These are phyloP conservation scores for Talaromyces sp. DNA, from an alignment of 2,329 filamentous ascomycete genomes.

Conservation along the genomic window DNA sequence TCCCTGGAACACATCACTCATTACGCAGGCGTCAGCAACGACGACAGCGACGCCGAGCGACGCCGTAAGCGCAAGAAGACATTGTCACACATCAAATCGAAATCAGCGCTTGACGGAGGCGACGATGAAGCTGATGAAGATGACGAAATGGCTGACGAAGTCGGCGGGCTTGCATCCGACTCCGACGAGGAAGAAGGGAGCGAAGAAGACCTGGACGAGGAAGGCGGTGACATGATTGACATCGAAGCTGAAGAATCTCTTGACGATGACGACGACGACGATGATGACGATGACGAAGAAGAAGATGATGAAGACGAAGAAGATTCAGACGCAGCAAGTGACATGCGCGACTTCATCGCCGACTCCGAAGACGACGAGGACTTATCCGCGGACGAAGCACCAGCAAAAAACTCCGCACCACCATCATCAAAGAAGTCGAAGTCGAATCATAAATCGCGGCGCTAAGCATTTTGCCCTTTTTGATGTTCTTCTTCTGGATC, in stretches of 20 bases:
- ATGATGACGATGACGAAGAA: slow-evolving; percentile 60
- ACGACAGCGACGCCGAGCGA: slow-evolving; percentile 48
- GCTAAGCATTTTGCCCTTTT: slow-evolving; percentile 1
- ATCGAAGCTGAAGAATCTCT: slow-evolving; percentile 51
- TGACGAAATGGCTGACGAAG: slow-evolving; percentile 35
- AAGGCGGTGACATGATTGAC: slow-evolving; percentile 41
- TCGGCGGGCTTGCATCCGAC: slow-evolving; percentile 38
- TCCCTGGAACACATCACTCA: slow-evolving; percentile 27
- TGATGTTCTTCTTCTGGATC: background rate
- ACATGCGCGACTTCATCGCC: slow-evolving; percentile 42
- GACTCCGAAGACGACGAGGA: slow-evolving; percentile 48
- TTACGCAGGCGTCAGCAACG: slow-evolving; percentile 53
- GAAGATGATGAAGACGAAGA: slow-evolving; percentile 61
- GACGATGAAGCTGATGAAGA: slow-evolving; percentile 37
- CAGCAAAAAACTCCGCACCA: slow-evolving; percentile 22
- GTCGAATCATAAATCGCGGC: slow-evolving; percentile 26
- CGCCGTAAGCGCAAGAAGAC: slow-evolving; percentile 28
- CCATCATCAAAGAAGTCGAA: slow-evolving; percentile 38
- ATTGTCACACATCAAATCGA: slow-evolving; percentile 34
- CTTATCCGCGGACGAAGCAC: slow-evolving; percentile 29
- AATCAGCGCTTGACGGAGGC: slow-evolving; percentile 26
- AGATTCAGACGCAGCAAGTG: slow-evolving; percentile 61
- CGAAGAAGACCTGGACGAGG: slow-evolving; percentile 38
- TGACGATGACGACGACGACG: slow-evolving; percentile 53
- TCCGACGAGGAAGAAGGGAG: slow-evolving; percentile 48